phyloP scores from a whole-genome alignment of 176 grass and related monocot genomes.

The Phragmites australis region DNA sequence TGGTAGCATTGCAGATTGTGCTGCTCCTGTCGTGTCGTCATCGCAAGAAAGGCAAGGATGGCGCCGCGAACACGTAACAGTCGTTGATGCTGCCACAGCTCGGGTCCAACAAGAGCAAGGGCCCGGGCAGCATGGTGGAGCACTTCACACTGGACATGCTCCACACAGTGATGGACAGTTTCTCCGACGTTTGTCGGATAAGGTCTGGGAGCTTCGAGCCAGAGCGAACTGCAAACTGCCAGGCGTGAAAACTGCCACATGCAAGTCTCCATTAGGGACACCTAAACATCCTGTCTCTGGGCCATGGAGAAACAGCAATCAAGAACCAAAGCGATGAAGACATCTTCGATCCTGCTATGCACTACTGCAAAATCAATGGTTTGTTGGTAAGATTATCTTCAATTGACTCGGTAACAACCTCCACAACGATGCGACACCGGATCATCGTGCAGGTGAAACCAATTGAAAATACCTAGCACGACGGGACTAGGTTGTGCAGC shows the following conservation, averaged over 20 bases:
- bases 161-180: slow-evolving; percentile 52
- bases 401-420: slow-evolving; percentile 30
- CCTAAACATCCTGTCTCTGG: background rate
- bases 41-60: background rate
- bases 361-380: background rate
- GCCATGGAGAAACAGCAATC: background rate
- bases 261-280: slow-evolving; percentile 21
- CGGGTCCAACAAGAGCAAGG: slow-evolving; percentile 44
- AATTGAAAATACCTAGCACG: slow-evolving; percentile 20
- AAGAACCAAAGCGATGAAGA: background rate
- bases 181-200: slow-evolving; percentile 63
- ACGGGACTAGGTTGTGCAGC: too few species aligned
- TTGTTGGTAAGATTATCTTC: slow-evolving; percentile 3
- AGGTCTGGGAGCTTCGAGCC: slow-evolving; percentile 78
- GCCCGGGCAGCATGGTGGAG: slow-evolving; percentile 54
- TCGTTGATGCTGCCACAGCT: slow-evolving; percentile 11
- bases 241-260: slow-evolving; percentile 19
- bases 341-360: background rate
- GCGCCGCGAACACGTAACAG: background rate
- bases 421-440: slow-evolving; percentile 37
- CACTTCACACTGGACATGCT: slow-evolving; percentile 51
- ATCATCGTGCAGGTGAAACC: slow-evolving; percentile 18
- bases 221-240: background rate
- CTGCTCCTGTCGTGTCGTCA: slow-evolving; percentile 28
- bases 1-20: slow-evolving; percentile 33